Evolutionary conservation across 2,329 filamentous ascomycete species (phyloP), one percentile per base, ranked within the genome.

Genomic region (Xylariaceae sp.): DNA sequence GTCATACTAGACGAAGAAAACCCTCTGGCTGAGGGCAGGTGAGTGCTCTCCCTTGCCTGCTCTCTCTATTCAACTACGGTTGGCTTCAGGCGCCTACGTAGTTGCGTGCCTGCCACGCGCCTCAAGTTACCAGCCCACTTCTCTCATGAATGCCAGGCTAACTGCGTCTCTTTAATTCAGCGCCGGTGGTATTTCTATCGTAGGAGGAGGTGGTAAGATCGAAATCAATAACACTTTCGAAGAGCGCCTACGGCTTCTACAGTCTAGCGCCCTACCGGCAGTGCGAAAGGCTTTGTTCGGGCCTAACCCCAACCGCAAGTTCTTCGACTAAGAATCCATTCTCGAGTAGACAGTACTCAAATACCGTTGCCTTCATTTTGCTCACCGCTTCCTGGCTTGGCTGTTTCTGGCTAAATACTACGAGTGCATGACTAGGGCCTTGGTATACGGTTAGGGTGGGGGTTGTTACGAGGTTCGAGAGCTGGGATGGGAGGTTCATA

Each of bases 161-260:
- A 54, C 39, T 55, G 50, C 60, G 55, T 61, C 48, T 62, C 44
- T 31, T 11, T 34, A 29, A 32, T 49, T 58, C 64, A 97, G 94
- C 67, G 80, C 91, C 57, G 94, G 94, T 57, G 94, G 94, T 66
- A 80, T 95, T 55, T 72, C 82, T 55, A 84, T 99, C 62, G 74
- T 95, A 53, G 90, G 91, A 61, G 86, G 88, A 63, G 80, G 80
- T 62, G 94, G 94, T 71, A 96, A 92, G 80, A 97, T 99, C 71
- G 91, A 96, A 67, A 92, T 99, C 73, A 91, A 96, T 82, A 97
- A 99, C 79, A 97, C 94, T 53, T 88, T 97, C 64, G 94, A 97
- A 71, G 88, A 95, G 70, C 86, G 94, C 63, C 79, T 99, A 73
- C 83, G 81, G 67, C 79, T 97, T 58, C 83, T 97, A 62, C 87